Percentiles rank a stretch among this genome's conserved stretches.
Evolutionary conservation across 1,284 basidiomycete genomes (phyloP).

Genomic region (Coriolopsis trogii): DNA sequence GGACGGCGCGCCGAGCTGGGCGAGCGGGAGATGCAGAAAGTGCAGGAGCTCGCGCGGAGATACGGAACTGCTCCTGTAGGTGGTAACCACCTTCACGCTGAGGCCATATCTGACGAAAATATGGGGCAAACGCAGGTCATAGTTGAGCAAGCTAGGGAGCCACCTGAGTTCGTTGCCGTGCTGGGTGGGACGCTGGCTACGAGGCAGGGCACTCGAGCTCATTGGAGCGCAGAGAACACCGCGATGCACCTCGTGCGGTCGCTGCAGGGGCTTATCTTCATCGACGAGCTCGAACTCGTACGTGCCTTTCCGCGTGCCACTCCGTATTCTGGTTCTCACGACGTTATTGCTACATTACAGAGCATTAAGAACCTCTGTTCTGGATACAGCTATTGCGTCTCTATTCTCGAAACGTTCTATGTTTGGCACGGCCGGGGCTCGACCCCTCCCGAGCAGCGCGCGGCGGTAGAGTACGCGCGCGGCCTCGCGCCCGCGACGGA

Average conservation of each 20-base stretch:
- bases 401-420: slow-evolving; percentile 69
- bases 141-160: slow-evolving; percentile 64
- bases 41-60: slow-evolving; percentile 68
- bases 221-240: slow-evolving; percentile 79
- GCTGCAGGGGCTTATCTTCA: slow-evolving; percentile 50
- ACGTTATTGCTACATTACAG: slow-evolving; percentile 41
- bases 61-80: slow-evolving; percentile 67
- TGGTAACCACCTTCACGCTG: not conserved
- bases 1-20: slow-evolving; percentile 55
- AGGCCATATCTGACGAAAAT: not conserved
- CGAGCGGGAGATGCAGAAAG: slow-evolving; percentile 63
- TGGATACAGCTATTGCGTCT: slow-evolving; percentile 76
- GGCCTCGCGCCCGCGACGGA: slow-evolving; percentile 44
- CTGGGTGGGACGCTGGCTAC: slow-evolving; percentile 69
- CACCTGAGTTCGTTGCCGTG: slow-evolving; percentile 57
- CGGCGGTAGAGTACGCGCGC: slow-evolving; percentile 62
- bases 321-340: not conserved
- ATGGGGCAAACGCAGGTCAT: slow-evolving; percentile 40
- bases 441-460: slow-evolving; percentile 53
- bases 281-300: slow-evolving; percentile 78
- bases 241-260: slow-evolving; percentile 74
- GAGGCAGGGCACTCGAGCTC: slow-evolving; percentile 72
- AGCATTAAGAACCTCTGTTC: slow-evolving; percentile 72
- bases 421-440: slow-evolving; percentile 81
- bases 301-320: slow-evolving; percentile 30